Evolutionary conservation across 108 stramenopile genomes (phyloP), one percentile per base, ranked within the genome.

Genomic region (Fragilaria radians): DNA sequence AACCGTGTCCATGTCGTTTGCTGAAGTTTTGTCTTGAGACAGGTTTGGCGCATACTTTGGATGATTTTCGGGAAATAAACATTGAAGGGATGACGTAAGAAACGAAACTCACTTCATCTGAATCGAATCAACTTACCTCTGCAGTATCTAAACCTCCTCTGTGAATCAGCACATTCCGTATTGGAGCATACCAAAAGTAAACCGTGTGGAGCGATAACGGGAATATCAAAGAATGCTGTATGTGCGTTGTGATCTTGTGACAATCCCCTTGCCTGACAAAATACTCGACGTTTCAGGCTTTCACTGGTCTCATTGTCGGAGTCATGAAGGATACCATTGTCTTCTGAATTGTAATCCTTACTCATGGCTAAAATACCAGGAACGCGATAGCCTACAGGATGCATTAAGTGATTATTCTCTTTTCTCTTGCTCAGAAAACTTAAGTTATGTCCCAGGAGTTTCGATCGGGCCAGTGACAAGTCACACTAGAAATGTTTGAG

Each of bases 1-100:
- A 42, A 7, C 36, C 77, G 71, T 91, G 89, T 60, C 72, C 73
- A 62, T 91, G 89, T 34, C 83, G 73, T 53, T 86, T 91, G 4
- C 71, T 48, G 65, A 91, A 91, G 66, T 88, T 91, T 24, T 86
- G 60, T 55, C 86, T 91, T 3, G 89, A 83, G 1, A 88, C 89
- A 2, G 86, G 86, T 14, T 86, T 54, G 19, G 31, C 46, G 31
- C 60, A 61, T 21, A 51, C 24, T 19, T 5, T 42, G 36, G 7
- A 11, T 7, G 36, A 42, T 7, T 42, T 42, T 7, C 11, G 11
- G 14, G 36, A 42, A 42, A 14, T 7, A 42, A 14, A 11, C 36
- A 42, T 42, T 14, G 14, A 14, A 42, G 36, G 36, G 14, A 11
- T 42, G 36, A 7, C 36, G 36, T 14, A 42, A 42, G 14, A 14